These are phyloP conservation scores for Stentor roeselii DNA, from an alignment of 73 alveolate genomes.

Conservation along the genomic window DNA sequence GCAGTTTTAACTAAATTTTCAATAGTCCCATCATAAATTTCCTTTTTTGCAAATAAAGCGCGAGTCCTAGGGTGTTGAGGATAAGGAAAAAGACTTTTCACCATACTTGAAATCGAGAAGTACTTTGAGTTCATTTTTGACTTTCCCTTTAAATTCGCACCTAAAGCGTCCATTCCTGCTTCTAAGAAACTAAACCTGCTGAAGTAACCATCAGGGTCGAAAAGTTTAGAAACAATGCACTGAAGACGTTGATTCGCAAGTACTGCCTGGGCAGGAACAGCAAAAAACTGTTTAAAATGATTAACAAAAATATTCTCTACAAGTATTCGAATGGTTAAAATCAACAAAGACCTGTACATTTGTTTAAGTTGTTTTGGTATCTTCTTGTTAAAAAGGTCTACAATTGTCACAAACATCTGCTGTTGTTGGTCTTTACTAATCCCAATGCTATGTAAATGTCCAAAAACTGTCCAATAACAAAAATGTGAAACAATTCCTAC, in stretches of 20 bases:
- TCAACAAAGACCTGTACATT: background rate
- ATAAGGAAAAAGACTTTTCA: background rate
- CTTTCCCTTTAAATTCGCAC: background rate
- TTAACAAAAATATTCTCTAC: constrained; percentile 9
- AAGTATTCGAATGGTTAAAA: background rate
- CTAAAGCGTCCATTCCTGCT: constrained; percentile 65
- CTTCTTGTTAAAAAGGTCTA: background rate
- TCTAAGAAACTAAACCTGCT: constrained; percentile 66
- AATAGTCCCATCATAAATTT: background rate
- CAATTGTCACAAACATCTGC: constrained; percentile 19
- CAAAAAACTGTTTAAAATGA: background rate
- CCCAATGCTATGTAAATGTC: background rate
- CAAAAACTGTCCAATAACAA: constrained; percentile 26
- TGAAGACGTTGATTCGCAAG: background rate
- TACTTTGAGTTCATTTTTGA: constrained; percentile 9
- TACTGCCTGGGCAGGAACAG: constrained; percentile 9
- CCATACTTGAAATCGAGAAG: constrained; percentile 13
- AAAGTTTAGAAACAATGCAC: background rate
- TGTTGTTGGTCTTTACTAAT: constrained; percentile 23
- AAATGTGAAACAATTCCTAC: constrained; percentile 20
- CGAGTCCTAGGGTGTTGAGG: constrained; percentile 28
- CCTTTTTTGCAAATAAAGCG: constrained; percentile 5
- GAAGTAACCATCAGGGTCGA: constrained; percentile 21
- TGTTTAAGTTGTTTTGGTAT: background rate
- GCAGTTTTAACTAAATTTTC: constrained; percentile 25